Conservation (phyloP, 257 asterid species). For the Solanum piurae region DNA sequence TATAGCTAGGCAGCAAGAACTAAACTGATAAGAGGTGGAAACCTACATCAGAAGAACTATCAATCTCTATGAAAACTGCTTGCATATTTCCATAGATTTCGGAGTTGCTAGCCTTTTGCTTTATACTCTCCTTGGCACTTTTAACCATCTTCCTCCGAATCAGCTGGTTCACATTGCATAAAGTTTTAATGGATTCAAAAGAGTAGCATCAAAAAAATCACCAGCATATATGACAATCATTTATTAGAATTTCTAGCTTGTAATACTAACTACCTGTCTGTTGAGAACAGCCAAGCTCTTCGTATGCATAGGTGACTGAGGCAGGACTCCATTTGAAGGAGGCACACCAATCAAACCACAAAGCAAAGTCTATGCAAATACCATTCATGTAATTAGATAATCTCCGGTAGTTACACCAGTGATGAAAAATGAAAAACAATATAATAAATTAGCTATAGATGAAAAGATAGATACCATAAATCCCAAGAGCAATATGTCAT, state of each 20-base stretch:
- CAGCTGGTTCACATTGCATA: conserved; percentile 12
- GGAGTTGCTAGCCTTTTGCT: conserved; percentile 25
- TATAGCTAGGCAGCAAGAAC: background rate
- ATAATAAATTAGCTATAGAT: background rate
- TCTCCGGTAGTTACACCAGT: background rate
- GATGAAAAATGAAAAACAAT: background rate
- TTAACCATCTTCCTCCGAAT: conserved; percentile 41
- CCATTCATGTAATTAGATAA: background rate
- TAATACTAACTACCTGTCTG: conserved; percentile 17
- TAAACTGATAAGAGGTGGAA: background rate
- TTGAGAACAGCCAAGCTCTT: conserved; percentile 41
- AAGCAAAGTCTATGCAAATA: background rate
- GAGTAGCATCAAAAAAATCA: background rate
- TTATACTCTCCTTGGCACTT: conserved; percentile 38
- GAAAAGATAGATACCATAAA: background rate
- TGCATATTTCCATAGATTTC: conserved; percentile 58
- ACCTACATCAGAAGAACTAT: conserved; percentile 30
- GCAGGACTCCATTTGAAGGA: background rate
- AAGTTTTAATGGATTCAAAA: background rate
- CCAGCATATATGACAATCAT: background rate
- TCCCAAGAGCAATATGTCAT: conserved; percentile 1
- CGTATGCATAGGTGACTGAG: background rate
- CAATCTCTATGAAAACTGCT: conserved; percentile 38
- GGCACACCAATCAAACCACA: background rate
- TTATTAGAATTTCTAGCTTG: background rate